Evolutionary conservation across 306 rosid genomes (phyloP).

Genomic region (Rubus parviflorus): DNA sequence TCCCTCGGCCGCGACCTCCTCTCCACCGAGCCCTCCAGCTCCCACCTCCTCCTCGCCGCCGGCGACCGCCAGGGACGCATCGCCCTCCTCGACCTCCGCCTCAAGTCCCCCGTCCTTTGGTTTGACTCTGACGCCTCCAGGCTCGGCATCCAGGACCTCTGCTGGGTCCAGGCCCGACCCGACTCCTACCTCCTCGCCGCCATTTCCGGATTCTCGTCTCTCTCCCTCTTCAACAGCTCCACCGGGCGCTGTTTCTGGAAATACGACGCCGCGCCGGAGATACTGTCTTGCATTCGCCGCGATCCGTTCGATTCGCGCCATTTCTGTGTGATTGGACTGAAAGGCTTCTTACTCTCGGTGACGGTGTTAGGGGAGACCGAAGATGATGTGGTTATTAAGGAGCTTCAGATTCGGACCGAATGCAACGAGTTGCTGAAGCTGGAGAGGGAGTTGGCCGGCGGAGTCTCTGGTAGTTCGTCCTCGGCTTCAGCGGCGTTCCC

Average conservation of each 20-base stretch:
- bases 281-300: conserved; percentile 71
- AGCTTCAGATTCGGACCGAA: conserved; percentile 66
- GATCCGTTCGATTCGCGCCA: conserved; percentile 94
- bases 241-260: conserved; percentile 83
- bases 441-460: conserved; percentile 53
- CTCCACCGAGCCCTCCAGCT: conserved; percentile 74
- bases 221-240: conserved; percentile 58
- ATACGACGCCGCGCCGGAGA: conserved; percentile 77
- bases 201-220: conserved; percentile 64
- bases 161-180: conserved; percentile 82
- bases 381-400: conserved; percentile 54
- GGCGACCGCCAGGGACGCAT: conserved; percentile 92
- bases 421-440: conserved; percentile 56
- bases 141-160: conserved; percentile 73
- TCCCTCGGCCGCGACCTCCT: conserved; percentile 81
- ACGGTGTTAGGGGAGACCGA: conserved; percentile 64
- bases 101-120: conserved; percentile 61
- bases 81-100: conserved; percentile 72
- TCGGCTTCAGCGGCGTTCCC: conserved; percentile 72
- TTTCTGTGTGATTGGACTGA: conserved; percentile 73
- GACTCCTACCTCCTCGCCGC: conserved; percentile 68
- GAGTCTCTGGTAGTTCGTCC: conserved; percentile 23
- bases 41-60: conserved; percentile 90
- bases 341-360: conserved; percentile 70
- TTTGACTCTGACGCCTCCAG: conserved; percentile 58